Evolutionary conservation across 2,329 filamentous ascomycete genomes (phyloP).

Genomic region (Lachnellula cervina): DNA sequence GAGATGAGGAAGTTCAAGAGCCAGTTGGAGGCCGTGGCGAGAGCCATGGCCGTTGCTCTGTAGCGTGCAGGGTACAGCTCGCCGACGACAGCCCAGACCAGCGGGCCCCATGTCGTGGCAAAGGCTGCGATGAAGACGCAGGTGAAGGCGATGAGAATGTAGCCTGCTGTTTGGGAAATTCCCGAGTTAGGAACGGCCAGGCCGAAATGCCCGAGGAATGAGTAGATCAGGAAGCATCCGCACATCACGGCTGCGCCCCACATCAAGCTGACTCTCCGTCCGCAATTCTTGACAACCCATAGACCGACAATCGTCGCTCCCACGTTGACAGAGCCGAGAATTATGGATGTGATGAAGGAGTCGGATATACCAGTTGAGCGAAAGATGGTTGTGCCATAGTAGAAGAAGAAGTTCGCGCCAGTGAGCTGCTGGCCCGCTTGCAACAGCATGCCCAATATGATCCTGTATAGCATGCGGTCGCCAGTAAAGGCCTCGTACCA

Average conservation of each 20-base stretch:
- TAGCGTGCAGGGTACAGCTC: slow-evolving; percentile 63
- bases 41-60: slow-evolving; percentile 53
- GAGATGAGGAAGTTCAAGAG: slow-evolving; percentile 65
- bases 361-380: slow-evolving; percentile 58
- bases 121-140: slow-evolving; percentile 62
- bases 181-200: slow-evolving; percentile 39
- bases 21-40: slow-evolving; percentile 61
- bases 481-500: slow-evolving; percentile 62
- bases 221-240: slow-evolving; percentile 54
- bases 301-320: slow-evolving; percentile 60
- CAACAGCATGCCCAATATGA: slow-evolving; percentile 55
- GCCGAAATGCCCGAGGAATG: slow-evolving; percentile 45
- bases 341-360: slow-evolving; percentile 63
- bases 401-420: slow-evolving; percentile 65
- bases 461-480: slow-evolving; percentile 61
- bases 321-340: slow-evolving; percentile 64
- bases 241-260: slow-evolving; percentile 58
- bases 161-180: slow-evolving; percentile 46
- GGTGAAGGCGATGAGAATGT: slow-evolving; percentile 62
- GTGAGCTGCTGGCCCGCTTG: slow-evolving; percentile 65
- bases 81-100: slow-evolving; percentile 62
- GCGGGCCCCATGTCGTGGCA: slow-evolving; percentile 65
- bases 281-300: slow-evolving; percentile 60
- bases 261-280: slow-evolving; percentile 59
- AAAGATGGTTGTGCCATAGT: slow-evolving; percentile 64